These are phyloP conservation scores for Saturnispora kantuleensis DNA, from an alignment of 805 yeast species.

Conservation along the genomic window DNA sequence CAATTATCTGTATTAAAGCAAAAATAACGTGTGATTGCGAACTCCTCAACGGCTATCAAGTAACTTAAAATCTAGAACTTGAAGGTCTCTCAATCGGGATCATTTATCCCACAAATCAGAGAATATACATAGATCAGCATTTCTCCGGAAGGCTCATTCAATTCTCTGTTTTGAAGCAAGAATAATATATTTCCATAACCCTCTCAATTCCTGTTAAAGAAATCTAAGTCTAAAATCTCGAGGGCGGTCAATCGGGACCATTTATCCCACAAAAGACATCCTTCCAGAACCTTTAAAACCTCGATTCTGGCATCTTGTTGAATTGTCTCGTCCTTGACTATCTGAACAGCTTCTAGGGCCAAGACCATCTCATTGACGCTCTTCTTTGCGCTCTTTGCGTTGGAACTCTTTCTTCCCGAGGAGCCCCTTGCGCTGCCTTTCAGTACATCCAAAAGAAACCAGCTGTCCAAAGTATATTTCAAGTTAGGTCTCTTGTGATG, in stretches of 20 bases:
- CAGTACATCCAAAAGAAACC: conserved; percentile 3
- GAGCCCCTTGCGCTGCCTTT: not conserved
- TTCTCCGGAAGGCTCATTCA: no score
- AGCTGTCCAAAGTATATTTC: conserved; percentile 1
- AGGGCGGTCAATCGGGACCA: conserved; percentile 6
- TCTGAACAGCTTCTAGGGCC: conserved; percentile 3
- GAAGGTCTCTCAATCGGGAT: conserved; percentile 2
- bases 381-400: not conserved
- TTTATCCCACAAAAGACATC: conserved; percentile 8
- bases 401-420: not conserved
- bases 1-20: no score
- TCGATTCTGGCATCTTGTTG: not conserved
- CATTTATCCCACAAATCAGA: conserved; percentile 6
- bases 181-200: no score
- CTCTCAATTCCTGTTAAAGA: not conserved
- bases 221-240: conserved; percentile 4
- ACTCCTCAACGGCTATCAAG: not conserved
- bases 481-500: conserved; percentile 4
- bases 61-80: conserved; percentile 2
- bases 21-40: no score
- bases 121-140: no score
- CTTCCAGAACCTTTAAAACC: conserved; percentile 1
- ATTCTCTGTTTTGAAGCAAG: no score
- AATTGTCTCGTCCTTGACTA: not conserved
- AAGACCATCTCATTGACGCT: conserved; percentile 6